A percentile compares a stretch with the other conserved stretches of the same genome.
Conservation (phyloP, 805 yeast species). For the Candida manassasensis region DNA sequence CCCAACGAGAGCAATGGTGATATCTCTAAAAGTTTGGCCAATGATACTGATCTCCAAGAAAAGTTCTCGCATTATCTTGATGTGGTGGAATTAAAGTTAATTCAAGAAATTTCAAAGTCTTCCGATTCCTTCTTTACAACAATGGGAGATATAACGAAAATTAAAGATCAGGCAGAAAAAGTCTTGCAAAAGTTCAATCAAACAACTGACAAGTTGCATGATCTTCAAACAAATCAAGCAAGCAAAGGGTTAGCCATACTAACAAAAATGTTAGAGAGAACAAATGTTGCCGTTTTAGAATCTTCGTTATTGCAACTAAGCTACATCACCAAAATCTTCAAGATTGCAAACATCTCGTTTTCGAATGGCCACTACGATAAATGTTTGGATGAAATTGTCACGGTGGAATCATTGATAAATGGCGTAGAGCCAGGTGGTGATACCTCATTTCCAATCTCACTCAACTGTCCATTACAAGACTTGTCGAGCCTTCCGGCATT, state of each 20-base stretch:
- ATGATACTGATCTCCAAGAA: constrained; percentile 63
- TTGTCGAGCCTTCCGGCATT: constrained; percentile 48
- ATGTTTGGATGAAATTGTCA: constrained; percentile 55
- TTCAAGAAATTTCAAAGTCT: constrained; percentile 77
- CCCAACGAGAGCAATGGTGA: constrained; percentile 20
- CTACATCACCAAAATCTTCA: constrained; percentile 26
- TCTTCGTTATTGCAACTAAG: constrained; percentile 53
- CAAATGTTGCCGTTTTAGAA: constrained; percentile 60
- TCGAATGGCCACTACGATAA: constrained; percentile 43
- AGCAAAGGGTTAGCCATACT: constrained; percentile 47
- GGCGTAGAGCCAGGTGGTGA: constrained; percentile 15
- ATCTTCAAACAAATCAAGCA: constrained; percentile 47
- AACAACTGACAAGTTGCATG: constrained; percentile 43
- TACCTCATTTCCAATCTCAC: constrained; percentile 15
- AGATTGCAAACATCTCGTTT: constrained; percentile 37
- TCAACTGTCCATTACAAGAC: constrained; percentile 33
- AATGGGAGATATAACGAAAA: constrained; percentile 66
- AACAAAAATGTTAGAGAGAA: constrained; percentile 46
- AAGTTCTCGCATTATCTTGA: constrained; percentile 79
- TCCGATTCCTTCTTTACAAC: constrained; percentile 84
- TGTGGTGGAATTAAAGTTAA: constrained; percentile 73
- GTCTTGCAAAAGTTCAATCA: constrained; percentile 45
- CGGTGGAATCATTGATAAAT: constrained; percentile 52
- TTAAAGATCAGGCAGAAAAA: constrained; percentile 49
- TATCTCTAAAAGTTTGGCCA: constrained; percentile 31